These are phyloP conservation scores for Leptographium flavum DNA, from an alignment of 2,329 filamentous ascomycete species.

Conservation along the genomic window DNA sequence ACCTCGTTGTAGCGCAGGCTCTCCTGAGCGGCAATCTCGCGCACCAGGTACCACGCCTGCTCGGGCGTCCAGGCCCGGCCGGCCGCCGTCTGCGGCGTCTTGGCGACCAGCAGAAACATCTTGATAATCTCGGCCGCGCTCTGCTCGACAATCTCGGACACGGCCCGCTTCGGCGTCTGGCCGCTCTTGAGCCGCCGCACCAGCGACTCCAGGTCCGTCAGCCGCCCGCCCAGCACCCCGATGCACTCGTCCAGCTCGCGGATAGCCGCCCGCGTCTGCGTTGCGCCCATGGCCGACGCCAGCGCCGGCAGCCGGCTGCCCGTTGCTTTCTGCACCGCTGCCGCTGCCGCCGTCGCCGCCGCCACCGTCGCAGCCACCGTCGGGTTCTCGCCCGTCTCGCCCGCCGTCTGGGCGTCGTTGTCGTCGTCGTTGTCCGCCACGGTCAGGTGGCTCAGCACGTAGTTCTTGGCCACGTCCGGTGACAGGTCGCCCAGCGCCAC, in stretches of 20 bases:
- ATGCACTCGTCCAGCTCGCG: conserved; percentile 70
- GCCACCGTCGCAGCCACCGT: neutral
- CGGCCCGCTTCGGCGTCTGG: conserved; percentile 66
- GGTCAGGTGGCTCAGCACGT: conserved; percentile 71
- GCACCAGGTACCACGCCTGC: conserved; percentile 85
- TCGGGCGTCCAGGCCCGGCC: conserved; percentile 58
- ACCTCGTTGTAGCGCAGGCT: conserved; percentile 74
- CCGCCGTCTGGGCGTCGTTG: conserved; percentile 7
- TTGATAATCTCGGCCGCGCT: conserved; percentile 83
- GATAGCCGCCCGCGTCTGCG: conserved; percentile 30
- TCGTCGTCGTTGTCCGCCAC: conserved; percentile 20
- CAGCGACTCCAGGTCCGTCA: conserved; percentile 92
- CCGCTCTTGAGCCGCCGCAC: conserved; percentile 80
- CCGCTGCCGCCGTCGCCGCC: conserved; percentile 3
- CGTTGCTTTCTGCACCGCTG: too few relatives aligned
- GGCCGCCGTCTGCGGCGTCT: conserved; percentile 27
- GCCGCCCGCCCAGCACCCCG: conserved; percentile 66
- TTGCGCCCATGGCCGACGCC: neutral
- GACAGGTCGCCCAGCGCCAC: conserved; percentile 77
- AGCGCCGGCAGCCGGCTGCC: neutral
- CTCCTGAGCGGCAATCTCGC: conserved; percentile 51
- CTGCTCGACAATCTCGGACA: conserved; percentile 79
- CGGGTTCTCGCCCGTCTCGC: too few relatives aligned
- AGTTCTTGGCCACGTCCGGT: conserved; percentile 74
- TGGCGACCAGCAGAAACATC: conserved; percentile 79